Evolutionary conservation across 495 filamentous ascomycete species (phyloP).

Genomic region (Penicillium coprophilum): DNA sequence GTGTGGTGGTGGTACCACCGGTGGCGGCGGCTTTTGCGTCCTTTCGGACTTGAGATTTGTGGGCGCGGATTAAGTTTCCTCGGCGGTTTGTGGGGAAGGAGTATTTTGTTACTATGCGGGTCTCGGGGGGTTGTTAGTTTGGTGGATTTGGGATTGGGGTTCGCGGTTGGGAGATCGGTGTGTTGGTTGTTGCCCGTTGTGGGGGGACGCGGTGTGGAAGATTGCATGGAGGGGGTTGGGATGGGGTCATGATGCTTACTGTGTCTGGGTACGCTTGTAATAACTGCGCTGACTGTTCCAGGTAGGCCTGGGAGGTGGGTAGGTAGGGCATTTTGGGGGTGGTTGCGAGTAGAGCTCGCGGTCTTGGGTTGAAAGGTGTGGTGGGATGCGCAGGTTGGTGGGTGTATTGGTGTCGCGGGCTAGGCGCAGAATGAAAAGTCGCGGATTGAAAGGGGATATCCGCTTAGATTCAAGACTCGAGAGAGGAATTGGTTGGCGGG

Average conservation of each 20-base stretch:
- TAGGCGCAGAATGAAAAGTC: background rate
- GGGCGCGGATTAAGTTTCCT: slow-evolving; percentile 26
- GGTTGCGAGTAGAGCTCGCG: slow-evolving; percentile 22
- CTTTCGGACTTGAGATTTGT: slow-evolving; percentile 23
- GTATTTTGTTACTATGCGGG: slow-evolving; percentile 84
- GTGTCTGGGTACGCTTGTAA: slow-evolving; percentile 63
- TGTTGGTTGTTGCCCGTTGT: slow-evolving; percentile 7
- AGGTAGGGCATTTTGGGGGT: slow-evolving; percentile 57
- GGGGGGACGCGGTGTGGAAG: background rate
- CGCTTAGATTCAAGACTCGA: background rate
- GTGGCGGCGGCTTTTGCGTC: slow-evolving; percentile 20
- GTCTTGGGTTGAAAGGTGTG: background rate
- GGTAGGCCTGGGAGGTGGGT: slow-evolving; percentile 58
- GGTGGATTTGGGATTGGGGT: slow-evolving; percentile 3
- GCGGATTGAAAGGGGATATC: background rate
- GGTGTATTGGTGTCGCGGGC: slow-evolving; percentile 1
- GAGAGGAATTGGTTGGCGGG: background rate
- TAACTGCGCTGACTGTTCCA: slow-evolving; percentile 61
- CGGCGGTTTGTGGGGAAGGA: slow-evolving; percentile 54
- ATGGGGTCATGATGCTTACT: slow-evolving; percentile 45
- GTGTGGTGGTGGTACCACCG: slow-evolving; percentile 25
- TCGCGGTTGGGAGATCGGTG: background rate
- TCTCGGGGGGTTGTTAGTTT: slow-evolving; percentile 46
- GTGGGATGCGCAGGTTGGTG: slow-evolving; percentile 1
- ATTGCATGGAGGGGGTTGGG: background rate